phyloP scores from a whole-genome alignment of 495 filamentous ascomycete species.

The Talaromyces adpressus region DNA sequence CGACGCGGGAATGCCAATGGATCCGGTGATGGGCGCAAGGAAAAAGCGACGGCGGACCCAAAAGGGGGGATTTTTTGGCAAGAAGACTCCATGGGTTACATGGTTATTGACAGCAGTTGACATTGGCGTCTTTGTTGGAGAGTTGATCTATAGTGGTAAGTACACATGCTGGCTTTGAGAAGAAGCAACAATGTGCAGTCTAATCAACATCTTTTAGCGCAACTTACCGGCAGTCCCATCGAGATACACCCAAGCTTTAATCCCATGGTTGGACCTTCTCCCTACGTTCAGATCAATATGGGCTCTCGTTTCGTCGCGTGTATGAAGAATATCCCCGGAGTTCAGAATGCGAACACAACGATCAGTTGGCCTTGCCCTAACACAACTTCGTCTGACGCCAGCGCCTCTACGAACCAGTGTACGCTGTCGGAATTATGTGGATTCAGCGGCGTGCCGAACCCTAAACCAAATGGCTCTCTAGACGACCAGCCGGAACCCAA shows the following conservation, averaged over 20 bases:
- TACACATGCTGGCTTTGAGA: neutral
- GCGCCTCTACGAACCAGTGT: conserved; percentile 46
- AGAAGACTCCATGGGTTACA: conserved; percentile 72
- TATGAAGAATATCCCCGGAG: conserved; percentile 72
- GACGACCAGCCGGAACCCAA: conserved; percentile 55
- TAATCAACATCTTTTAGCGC: conserved; percentile 18
- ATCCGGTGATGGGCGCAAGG: conserved; percentile 11
- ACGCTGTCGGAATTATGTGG: conserved; percentile 74
- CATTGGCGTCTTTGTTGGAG: conserved; percentile 80
- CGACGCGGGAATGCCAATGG: conserved; percentile 21
- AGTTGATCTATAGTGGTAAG: conserved; percentile 77
- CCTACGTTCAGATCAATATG: conserved; percentile 91
- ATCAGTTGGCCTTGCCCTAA: conserved; percentile 71
- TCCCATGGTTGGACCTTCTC: conserved; percentile 91
- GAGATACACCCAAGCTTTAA: conserved; percentile 83
- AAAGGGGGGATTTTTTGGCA: conserved; percentile 45
- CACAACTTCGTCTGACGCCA: conserved; percentile 48
- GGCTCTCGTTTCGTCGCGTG: conserved; percentile 88
- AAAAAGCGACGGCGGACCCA: conserved; percentile 13
- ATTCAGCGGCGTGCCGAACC: conserved; percentile 65
- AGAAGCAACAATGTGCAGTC: neutral
- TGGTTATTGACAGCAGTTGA: conserved; percentile 75
- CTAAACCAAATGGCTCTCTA: conserved; percentile 29
- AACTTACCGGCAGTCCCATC: conserved; percentile 60
- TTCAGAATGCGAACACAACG: conserved; percentile 49